Percentiles rank a stretch among this genome's conserved stretches.
Conservation (phyloP, 495 filamentous ascomycete species). For the Jackrogersella multiformis region DNA sequence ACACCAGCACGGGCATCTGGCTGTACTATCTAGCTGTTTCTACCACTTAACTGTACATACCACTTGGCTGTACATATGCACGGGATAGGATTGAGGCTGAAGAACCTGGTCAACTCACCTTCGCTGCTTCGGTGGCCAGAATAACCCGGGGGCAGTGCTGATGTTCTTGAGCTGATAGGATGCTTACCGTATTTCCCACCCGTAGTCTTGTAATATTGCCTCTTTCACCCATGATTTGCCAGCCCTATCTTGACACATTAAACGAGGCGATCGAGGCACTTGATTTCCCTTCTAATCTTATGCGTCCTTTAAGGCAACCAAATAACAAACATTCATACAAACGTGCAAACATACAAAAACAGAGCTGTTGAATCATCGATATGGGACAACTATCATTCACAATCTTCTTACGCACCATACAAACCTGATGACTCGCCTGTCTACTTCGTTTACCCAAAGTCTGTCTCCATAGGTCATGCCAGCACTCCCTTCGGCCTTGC, state of each 20-base stretch:
- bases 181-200: not conserved
- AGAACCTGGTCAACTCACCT: not conserved
- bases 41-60: no score
- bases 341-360: conserved; percentile 9
- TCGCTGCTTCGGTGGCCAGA: not conserved
- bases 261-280: conserved; percentile 22
- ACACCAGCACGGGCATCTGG: not conserved
- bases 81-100: conserved; percentile 12
- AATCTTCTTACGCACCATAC: not conserved
- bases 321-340: no score
- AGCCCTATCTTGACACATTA: conserved; percentile 19
- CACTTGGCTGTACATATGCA: no score
- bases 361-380: conserved; percentile 6
- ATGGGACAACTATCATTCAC: conserved; percentile 20
- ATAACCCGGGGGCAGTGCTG: conserved; percentile 6
- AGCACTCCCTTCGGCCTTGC: conserved; percentile 46
- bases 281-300: not conserved
- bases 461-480: conserved; percentile 51
- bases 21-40: no score
- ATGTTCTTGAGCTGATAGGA: not conserved
- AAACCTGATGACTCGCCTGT: conserved; percentile 7
- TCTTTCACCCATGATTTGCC: no score
- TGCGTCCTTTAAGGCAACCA: not conserved
- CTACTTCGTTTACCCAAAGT: not conserved
- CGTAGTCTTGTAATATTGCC: not conserved